Percentiles rank a stretch among this genome's conserved stretches.
Evolutionary conservation across 176 grass and related monocot species (phyloP).

Genomic region (Dendrocalamus sinicus): DNA sequence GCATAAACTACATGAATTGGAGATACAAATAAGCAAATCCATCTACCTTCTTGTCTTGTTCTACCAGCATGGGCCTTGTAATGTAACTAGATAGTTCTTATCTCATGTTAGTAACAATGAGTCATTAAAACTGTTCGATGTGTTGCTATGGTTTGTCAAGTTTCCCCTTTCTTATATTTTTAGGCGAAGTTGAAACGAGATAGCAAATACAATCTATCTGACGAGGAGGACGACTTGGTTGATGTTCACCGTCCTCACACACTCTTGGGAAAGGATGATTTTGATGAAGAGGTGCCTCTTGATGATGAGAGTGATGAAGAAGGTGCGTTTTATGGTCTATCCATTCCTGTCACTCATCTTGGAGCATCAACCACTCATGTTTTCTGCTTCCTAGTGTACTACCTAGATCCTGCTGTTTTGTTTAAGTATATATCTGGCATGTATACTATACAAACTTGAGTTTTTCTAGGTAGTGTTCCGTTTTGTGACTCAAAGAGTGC

Average conservation of each 20-base stretch:
- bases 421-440: slow-evolving; percentile 10
- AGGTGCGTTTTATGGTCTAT: slow-evolving; percentile 13
- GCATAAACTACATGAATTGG: background rate
- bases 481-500: background rate
- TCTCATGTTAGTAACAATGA: background rate
- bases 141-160: slow-evolving; percentile 1
- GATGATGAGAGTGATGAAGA: slow-evolving; percentile 71
- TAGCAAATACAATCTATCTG: slow-evolving; percentile 90
- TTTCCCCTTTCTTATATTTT: slow-evolving; percentile 32
- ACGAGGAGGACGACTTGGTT: slow-evolving; percentile 66
- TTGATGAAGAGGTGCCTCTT: slow-evolving; percentile 80
- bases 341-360: background rate
- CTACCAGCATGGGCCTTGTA: background rate
- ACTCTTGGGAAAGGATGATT: slow-evolving; percentile 74
- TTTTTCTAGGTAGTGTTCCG: background rate
- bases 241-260: slow-evolving; percentile 27
- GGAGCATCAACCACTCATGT: background rate
- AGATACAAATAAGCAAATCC: background rate
- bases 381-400: background rate
- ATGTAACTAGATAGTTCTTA: background rate
- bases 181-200: slow-evolving; percentile 79
- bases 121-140: background rate
- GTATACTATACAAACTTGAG: background rate
- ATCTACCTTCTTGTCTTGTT: background rate
- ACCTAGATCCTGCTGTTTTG: background rate